Conservation (phyloP, 2,329 filamentous ascomycete genomes). For the Hortaea sp. region DNA sequence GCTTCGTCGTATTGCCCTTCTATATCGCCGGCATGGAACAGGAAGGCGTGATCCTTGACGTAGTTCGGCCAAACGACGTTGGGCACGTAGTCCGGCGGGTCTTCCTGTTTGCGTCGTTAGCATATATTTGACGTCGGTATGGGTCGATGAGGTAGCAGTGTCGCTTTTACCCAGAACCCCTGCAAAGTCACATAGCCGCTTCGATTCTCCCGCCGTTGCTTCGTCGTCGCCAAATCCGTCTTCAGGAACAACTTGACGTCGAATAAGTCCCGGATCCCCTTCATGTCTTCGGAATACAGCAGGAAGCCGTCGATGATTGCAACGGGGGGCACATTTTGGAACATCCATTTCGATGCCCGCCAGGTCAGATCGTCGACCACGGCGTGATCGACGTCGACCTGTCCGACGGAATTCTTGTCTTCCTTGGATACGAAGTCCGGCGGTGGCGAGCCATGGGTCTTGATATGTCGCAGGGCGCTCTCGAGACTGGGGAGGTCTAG, state of each 20-base stretch:
- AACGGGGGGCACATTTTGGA: conserved; percentile 31
- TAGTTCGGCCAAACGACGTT: conserved; percentile 95
- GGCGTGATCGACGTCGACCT: conserved; percentile 30
- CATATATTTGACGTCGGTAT: background rate
- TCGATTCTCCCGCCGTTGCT: conserved; percentile 55
- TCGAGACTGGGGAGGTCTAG: conserved; percentile 62
- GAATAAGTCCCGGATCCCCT: conserved; percentile 46
- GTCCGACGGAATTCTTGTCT: conserved; percentile 43
- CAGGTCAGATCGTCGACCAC: conserved; percentile 22
- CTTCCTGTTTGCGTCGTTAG: conserved; percentile 30
- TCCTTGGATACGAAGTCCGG: conserved; percentile 46
- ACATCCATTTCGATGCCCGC: conserved; percentile 17
- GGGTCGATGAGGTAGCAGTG: too few relatives aligned
- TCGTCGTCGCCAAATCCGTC: conserved; percentile 54
- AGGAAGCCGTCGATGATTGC: conserved; percentile 85
- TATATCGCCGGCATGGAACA: conserved; percentile 64
- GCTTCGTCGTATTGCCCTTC: conserved; percentile 43
- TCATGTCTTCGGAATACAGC: conserved; percentile 56
- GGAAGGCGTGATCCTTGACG: conserved; percentile 65
- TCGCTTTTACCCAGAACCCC: conserved; percentile 62
- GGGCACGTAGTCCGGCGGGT: conserved; percentile 90
- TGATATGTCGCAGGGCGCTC: conserved; percentile 60
- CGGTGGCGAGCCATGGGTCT: conserved; percentile 52
- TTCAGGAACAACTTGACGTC: conserved; percentile 72
- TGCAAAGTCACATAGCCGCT: conserved; percentile 68